Evolutionary conservation across 2,329 filamentous ascomycete genomes (phyloP).

Genomic region (Chaetomium olivaceum): DNA sequence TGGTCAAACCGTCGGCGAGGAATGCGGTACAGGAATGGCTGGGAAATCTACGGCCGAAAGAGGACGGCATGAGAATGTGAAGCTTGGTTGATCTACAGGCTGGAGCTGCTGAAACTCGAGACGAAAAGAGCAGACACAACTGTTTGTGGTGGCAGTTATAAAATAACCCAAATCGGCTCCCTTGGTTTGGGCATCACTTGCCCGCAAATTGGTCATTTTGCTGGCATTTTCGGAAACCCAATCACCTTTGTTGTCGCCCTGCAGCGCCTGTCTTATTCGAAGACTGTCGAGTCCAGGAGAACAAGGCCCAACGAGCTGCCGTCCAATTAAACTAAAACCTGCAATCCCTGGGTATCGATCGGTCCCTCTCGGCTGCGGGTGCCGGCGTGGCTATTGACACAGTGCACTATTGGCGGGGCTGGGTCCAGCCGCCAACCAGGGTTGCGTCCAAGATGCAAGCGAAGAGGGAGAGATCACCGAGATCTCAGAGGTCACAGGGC

Average conservation of each 20-base stretch:
- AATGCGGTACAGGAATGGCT: background rate
- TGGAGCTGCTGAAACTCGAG: slow-evolving; percentile 18
- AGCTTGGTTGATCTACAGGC: slow-evolving; percentile 23
- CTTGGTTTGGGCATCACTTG: background rate
- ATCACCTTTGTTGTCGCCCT: background rate
- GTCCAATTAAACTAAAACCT: slow-evolving; percentile 19
- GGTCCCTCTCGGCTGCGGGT: slow-evolving; percentile 10
- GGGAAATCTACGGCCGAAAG: background rate
- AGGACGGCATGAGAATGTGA: slow-evolving; percentile 15
- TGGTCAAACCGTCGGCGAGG: slow-evolving; percentile 2
- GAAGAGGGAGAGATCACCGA: slow-evolving; percentile 6
- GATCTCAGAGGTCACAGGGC: slow-evolving; percentile 10
- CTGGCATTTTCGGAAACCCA: slow-evolving; percentile 8
- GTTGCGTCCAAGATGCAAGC: slow-evolving; percentile 11
- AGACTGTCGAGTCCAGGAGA: slow-evolving; percentile 5
- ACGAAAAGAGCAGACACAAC: background rate
- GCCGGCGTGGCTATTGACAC: slow-evolving; percentile 19
- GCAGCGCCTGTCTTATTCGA: slow-evolving; percentile 5
- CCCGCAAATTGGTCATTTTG: slow-evolving; percentile 12
- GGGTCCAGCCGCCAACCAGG: slow-evolving; percentile 1
- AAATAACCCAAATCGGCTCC: slow-evolving; percentile 2
- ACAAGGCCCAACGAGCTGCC: background rate
- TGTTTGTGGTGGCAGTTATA: too few relatives aligned
- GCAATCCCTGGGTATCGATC: slow-evolving; percentile 8
- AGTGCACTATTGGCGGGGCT: slow-evolving; percentile 12